Conservation (phyloP, 371 early-diverging fungal genomes). For the Mucor saturninus region DNA sequence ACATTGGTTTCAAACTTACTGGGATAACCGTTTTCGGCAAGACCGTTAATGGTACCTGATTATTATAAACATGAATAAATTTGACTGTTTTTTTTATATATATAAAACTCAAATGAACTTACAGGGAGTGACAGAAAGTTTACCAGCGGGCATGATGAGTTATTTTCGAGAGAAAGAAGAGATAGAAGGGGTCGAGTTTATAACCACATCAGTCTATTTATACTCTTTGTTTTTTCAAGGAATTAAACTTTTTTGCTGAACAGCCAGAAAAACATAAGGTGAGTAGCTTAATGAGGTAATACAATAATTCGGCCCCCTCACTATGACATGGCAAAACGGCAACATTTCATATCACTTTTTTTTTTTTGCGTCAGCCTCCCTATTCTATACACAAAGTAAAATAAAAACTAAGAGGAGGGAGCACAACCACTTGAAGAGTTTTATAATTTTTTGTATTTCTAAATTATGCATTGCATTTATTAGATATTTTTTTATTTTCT, state of each 20-base stretch:
- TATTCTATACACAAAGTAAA: too few relatives aligned
- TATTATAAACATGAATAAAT: not conserved
- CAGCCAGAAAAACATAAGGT: not conserved
- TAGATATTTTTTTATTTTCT: too few relatives aligned
- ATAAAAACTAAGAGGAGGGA: too few relatives aligned
- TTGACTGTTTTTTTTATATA: not conserved
- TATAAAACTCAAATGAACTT: not conserved
- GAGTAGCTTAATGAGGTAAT: conserved; percentile 2
- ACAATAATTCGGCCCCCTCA: not conserved
- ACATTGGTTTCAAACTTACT: conserved; percentile 11
- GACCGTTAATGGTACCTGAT: conserved; percentile 22
- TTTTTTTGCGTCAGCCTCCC: too few relatives aligned
- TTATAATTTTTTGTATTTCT: too few relatives aligned
- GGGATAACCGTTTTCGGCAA: conserved; percentile 25
- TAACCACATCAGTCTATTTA: not conserved
- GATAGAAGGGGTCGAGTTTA: not conserved
- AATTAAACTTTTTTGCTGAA: not conserved
- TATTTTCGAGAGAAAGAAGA: conserved; percentile 3
- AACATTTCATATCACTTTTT: not conserved
- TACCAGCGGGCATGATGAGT: conserved; percentile 22
- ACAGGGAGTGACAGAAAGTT: conserved; percentile 24
- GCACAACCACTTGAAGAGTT: too few relatives aligned
- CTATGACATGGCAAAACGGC: not conserved
- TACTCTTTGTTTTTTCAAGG: not conserved
- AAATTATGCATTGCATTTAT: too few relatives aligned